Conservation (phyloP, 768 basidiomycete species). For the Tulasnella sp. region DNA sequence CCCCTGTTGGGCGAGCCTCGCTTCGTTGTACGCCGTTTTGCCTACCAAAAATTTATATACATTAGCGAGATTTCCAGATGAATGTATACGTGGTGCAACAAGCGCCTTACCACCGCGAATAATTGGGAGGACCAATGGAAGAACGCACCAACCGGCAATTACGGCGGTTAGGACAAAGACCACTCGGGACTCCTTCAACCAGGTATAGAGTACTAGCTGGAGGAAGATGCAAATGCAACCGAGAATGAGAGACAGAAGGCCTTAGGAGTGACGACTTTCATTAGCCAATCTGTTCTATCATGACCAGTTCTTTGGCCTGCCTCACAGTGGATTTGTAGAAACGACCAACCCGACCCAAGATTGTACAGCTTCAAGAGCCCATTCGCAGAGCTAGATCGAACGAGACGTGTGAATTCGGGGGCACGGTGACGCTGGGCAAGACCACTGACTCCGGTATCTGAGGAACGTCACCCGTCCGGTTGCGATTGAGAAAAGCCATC, state of each 20-base stretch:
- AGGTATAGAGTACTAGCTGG: background rate
- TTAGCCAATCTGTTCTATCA: background rate
- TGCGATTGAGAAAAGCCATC: conserved; percentile 8
- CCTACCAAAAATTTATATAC: background rate
- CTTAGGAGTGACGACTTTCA: background rate
- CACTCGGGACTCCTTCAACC: background rate
- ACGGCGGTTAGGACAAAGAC: background rate
- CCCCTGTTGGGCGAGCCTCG: too few species aligned
- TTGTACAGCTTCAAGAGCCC: background rate
- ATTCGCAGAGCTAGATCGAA: background rate
- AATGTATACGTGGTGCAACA: background rate
- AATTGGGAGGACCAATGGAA: background rate
- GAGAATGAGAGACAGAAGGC: background rate
- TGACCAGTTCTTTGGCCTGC: background rate
- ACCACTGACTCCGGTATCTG: background rate
- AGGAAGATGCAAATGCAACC: background rate
- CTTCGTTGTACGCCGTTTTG: too few species aligned
- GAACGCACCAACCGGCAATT: background rate
- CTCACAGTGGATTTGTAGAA: background rate
- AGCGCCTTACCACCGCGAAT: background rate
- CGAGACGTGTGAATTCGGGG: background rate
- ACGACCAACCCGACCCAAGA: background rate
- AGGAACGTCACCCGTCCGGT: background rate
- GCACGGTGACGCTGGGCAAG: background rate
- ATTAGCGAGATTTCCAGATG: background rate